Evolutionary conservation across 495 filamentous ascomycete species (phyloP), one percentile per base, ranked within the genome.

Genomic region (Penicillium soppii): DNA sequence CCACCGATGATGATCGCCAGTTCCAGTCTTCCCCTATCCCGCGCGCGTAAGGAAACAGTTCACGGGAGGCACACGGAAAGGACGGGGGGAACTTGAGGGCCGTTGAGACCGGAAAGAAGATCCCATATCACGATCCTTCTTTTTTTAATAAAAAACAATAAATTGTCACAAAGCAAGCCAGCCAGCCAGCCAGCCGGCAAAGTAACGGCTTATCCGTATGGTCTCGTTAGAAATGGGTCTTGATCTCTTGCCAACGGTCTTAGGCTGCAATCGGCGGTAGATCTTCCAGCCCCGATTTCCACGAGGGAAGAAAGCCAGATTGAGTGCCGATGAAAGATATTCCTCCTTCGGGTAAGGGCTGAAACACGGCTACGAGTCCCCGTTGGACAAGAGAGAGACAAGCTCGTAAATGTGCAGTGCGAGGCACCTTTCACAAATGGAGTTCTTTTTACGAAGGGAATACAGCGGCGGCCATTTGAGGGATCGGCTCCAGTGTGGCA

Each of bases 261-360:
- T 39, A 39, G 33, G 35, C 44, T 37, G 21, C 29, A 39, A 48
- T 40, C 25, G 9, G 8, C 30, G 8, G 35, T 29, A 29, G 47
- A 49, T 49, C 47, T 17, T 20, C 37, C 35, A 22, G 46, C 35
- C 19, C 36, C 47, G 36, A 49, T 49, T 49, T 40, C 47, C 47
- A 49, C 47, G 47, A 49, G 47, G 47, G 10, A 43, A 41, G 26
- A 32, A 40, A 40, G 23, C 26, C 47, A 41, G 36, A 41, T 32
- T 49, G 6, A 39, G 16, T 15, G 20, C 15, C 46, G 12, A 41
- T 22, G 36, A 36, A 40, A 19, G 25, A 32, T 12, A 3, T 26
- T 41, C 19, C 37, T 41, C 19, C 37, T 41, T 41, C 32, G 29
- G 37, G 26, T 4, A 48, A 5, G 16, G 35, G 47, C 47, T 49